Conservation (phyloP, 192 early-diverging fungal genomes). For the Funneliformis geosporum region DNA sequence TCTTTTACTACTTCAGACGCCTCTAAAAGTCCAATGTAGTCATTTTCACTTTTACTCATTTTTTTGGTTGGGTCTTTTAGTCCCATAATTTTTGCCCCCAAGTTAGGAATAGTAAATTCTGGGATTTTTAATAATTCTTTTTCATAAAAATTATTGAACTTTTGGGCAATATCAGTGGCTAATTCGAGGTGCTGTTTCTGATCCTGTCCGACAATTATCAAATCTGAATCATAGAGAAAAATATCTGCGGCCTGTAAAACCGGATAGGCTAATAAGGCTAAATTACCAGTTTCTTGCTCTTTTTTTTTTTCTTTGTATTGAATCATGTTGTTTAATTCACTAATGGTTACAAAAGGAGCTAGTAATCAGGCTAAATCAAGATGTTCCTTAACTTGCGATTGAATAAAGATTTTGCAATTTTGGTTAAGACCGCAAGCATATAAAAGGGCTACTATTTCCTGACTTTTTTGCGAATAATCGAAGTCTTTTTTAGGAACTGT, state of each 20-base stretch:
- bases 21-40: conserved; percentile 80
- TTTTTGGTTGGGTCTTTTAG: conserved; percentile 72
- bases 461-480: conserved; percentile 56
- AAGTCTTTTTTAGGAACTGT: conserved; percentile 72
- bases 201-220: conserved; percentile 76
- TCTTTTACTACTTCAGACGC: conserved; percentile 57
- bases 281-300: conserved; percentile 21
- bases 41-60: conserved; percentile 89
- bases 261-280: conserved; percentile 87
- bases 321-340: conserved; percentile 17
- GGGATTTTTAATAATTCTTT: conserved; percentile 17
- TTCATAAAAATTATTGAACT: conserved; percentile 67
- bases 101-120: conserved; percentile 1
- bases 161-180: conserved; percentile 66
- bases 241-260: conserved; percentile 90
- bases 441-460: conserved; percentile 75
- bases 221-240: conserved; percentile 61
- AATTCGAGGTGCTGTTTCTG: conserved; percentile 91
- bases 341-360: neutral
- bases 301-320: conserved; percentile 25
- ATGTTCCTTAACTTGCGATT: conserved; percentile 63
- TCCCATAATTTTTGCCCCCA: conserved; percentile 64
- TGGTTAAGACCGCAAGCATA: conserved; percentile 79
- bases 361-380: conserved; percentile 24
- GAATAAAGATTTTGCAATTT: conserved; percentile 75